Evolutionary conservation across 495 filamentous ascomycete genomes (phyloP).

Genomic region (Hypomontagnella monticulosa): DNA sequence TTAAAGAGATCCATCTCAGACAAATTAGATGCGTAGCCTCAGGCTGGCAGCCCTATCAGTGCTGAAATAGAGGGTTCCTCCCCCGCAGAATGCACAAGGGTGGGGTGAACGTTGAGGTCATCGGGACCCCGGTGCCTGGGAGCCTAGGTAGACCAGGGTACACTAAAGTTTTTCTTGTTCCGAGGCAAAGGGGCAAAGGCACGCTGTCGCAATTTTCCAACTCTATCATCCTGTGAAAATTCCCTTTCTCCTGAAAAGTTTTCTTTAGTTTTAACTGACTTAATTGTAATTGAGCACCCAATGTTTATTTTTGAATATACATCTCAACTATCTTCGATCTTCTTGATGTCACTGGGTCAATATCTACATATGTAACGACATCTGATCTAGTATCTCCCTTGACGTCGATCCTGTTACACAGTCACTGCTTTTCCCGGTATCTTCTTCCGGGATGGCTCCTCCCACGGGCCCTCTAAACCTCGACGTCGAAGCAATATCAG

Average conservation of each 20-base stretch:
- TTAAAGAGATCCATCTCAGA: neutral
- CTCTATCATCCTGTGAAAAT: constrained; percentile 27
- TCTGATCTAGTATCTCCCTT: constrained; percentile 4
- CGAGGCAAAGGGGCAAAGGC: constrained; percentile 21
- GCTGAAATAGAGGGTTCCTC: constrained; percentile 13
- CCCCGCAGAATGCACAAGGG: constrained; percentile 34
- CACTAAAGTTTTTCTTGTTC: constrained; percentile 24
- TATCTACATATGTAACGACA: no score
- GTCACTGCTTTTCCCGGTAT: neutral
- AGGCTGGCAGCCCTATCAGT: constrained; percentile 21
- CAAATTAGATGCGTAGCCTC: constrained; percentile 15
- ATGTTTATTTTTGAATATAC: no score
- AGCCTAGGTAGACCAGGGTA: constrained; percentile 5
- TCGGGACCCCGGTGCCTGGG: no score
- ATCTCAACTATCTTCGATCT: no score
- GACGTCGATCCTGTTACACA: constrained; percentile 12
- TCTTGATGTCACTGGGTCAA: no score
- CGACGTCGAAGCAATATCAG: constrained; percentile 86
- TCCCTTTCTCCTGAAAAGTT: constrained; percentile 28
- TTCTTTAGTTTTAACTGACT: neutral
- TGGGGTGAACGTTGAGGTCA: constrained; percentile 27
- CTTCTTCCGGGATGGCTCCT: constrained; percentile 67
- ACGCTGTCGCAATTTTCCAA: constrained; percentile 19
- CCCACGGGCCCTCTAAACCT: constrained; percentile 71
- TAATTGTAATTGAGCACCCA: no score